Evolutionary conservation across 768 basidiomycete species (phyloP).

Genomic region (Glaciozyma martinii): DNA sequence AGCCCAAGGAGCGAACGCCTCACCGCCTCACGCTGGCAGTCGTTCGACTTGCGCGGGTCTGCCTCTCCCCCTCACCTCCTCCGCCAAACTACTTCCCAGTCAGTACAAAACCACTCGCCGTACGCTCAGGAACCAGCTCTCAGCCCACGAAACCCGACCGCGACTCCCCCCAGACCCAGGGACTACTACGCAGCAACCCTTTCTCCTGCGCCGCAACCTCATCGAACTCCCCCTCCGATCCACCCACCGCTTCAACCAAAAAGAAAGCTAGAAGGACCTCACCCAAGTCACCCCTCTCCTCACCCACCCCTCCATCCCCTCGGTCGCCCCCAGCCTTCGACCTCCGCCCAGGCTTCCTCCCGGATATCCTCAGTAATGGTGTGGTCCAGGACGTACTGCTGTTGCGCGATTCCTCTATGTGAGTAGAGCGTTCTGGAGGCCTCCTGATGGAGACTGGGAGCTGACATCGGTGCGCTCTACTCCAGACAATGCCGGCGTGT

Average conservation of each 20-base stretch:
- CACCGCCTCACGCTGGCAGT: too few relatives aligned
- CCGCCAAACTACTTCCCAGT: too few relatives aligned
- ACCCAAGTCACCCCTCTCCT: background rate
- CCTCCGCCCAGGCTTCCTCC: background rate
- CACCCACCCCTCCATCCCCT: background rate
- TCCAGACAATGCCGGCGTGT: slow-evolving; percentile 73
- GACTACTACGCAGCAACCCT: background rate
- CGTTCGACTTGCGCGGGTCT: too few relatives aligned
- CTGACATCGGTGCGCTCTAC: background rate
- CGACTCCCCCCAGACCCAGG: background rate
- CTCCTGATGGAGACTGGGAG: too few relatives aligned
- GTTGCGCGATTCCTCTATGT: slow-evolving; percentile 29
- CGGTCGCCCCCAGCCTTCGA: background rate
- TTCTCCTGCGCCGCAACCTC: too few relatives aligned
- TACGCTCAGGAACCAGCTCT: too few relatives aligned
- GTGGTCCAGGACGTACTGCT: slow-evolving; percentile 23
- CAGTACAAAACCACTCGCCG: too few relatives aligned
- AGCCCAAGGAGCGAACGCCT: too few relatives aligned
- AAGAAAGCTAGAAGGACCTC: background rate
- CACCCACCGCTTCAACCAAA: background rate
- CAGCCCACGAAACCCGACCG: too few relatives aligned
- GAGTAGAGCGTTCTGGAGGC: background rate
- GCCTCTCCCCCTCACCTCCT: too few relatives aligned
- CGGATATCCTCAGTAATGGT: background rate
- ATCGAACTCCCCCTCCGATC: too few relatives aligned